A percentile compares a stretch with the other conserved stretches of the same genome.
These are phyloP conservation scores for Trichoderma harzianum DNA, from an alignment of 2,329 filamentous ascomycete species.

Conservation along the genomic window DNA sequence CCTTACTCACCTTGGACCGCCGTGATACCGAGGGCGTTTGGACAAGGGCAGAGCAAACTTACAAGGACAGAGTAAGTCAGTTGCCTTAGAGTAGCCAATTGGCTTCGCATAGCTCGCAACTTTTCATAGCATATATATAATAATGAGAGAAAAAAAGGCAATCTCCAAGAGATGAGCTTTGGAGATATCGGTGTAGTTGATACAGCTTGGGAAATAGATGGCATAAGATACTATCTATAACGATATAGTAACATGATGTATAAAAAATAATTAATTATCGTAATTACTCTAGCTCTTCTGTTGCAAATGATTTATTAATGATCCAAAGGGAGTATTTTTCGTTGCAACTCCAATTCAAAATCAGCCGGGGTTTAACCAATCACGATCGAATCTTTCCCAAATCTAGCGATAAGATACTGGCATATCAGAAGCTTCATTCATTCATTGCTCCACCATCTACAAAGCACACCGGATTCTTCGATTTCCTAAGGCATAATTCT, in stretches of 20 bases:
- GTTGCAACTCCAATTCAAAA: neutral
- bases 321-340: neutral
- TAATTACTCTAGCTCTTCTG: neutral
- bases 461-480: neutral
- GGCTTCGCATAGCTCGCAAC: neutral
- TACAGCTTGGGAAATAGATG: neutral
- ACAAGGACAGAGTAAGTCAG: constrained; percentile 49
- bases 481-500: neutral
- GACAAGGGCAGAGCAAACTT: constrained; percentile 75
- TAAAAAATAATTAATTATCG: neutral
- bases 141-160: neutral
- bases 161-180: neutral
- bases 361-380: neutral
- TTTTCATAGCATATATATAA: neutral
- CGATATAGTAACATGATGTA: neutral
- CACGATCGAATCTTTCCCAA: neutral
- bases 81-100: neutral
- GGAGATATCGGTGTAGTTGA: neutral
- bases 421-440: neutral
- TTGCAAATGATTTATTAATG: neutral
- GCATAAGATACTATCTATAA: neutral
- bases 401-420: neutral
- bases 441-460: neutral
- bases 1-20: constrained; percentile 70
- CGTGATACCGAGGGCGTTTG: constrained; percentile 69